Evolutionary conservation across 2,329 filamentous ascomycete species (phyloP), one percentile per base, ranked within the genome.

Genomic region (Penicillium brasilianum): DNA sequence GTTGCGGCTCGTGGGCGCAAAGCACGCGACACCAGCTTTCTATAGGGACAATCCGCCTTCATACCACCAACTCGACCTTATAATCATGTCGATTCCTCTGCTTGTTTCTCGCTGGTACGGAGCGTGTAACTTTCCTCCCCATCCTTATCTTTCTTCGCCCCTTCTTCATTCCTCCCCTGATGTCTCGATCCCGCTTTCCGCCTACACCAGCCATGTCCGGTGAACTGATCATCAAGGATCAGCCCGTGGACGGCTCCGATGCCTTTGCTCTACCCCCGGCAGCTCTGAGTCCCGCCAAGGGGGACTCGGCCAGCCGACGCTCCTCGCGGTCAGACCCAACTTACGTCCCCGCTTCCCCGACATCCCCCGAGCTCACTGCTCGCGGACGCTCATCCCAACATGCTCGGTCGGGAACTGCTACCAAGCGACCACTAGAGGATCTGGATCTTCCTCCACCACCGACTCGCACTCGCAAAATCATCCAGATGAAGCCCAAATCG

Each of bases 381-480:
- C 67, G 69, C 20, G 66, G 69, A 34, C 69, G 66, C 30, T 55
- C 60, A 34, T 58, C 64, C 50, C 51, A 72, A 59, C 54, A 64
- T 62, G 48, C 74, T 63, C 59, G 73, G 64, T 57, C 74, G 71
- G 66, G 59, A 70, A 69, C 70, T 69, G 73, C 69, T 60, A 61
- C 72, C 67, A 79, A 83, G 70, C 72, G 77, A 41, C 72, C 78
- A 22, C 67, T 80, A 61, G 76, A 78, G 34, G 76, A 78, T 30
- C 96, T 97, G 75, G 85, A 90, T 10, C 85, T 99, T 16, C 95
- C 95, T 20, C 95, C 95, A 10, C 95, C 94, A 16, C 95, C 95
- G 0, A 97, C 93, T 3, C 85, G 94, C 64, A 91, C 92, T 44
- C 89, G 94, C 71, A 98, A 96, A 81, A 98, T 99, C 74, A 98